phyloP scores from a whole-genome alignment of 306 rosid genomes.

The Luffa aegyptiaca region DNA sequence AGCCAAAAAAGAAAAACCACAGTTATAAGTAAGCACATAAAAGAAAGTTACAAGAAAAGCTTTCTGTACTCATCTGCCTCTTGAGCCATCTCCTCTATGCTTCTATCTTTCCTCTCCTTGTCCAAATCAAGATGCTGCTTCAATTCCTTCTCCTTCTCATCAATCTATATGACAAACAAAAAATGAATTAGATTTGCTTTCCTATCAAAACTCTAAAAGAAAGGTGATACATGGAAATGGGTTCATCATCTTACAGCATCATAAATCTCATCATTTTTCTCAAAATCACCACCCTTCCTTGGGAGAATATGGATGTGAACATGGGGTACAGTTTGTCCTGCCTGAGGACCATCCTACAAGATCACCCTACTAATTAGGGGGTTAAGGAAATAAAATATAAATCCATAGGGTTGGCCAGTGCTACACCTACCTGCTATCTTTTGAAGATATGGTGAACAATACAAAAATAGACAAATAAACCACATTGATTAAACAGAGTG shows the following conservation, averaged over 20 bases:
- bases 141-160: conserved; percentile 68
- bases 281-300: conserved; percentile 60
- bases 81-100: conserved; percentile 53
- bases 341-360: conserved; percentile 80
- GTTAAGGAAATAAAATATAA: background rate
- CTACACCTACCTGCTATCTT: background rate
- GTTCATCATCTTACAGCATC: conserved; percentile 51
- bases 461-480: background rate
- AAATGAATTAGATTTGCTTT: background rate
- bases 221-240: background rate
- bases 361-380: background rate
- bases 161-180: conserved; percentile 41
- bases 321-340: conserved; percentile 91
- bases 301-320: conserved; percentile 87
- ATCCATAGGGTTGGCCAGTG: background rate
- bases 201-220: background rate
- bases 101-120: conserved; percentile 72
- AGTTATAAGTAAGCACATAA: background rate
- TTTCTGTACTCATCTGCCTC: conserved; percentile 86
- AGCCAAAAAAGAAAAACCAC: background rate
- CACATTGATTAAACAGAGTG: background rate
- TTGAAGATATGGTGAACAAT: background rate
- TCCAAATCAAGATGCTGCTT: conserved; percentile 74
- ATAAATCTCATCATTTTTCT: conserved; percentile 78
- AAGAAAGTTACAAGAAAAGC: conserved; percentile 31